These are phyloP conservation scores for Saccharomycopsis amapae DNA, from an alignment of 805 yeast genomes.

Conservation along the genomic window DNA sequence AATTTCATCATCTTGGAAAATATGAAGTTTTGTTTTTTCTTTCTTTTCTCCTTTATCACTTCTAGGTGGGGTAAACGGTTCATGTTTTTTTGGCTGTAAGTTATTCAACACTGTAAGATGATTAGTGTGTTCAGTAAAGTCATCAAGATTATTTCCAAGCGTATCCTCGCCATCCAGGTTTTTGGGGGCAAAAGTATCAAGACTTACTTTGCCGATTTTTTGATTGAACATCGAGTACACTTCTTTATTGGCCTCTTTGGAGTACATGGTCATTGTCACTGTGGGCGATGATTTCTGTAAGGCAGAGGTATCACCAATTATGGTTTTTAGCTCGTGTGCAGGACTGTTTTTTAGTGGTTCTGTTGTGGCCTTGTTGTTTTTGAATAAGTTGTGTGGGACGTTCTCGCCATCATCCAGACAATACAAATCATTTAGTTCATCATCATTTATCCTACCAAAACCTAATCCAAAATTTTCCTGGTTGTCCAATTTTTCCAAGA, in stretches of 20 bases:
- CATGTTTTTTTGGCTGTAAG: not conserved
- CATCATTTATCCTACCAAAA: not conserved
- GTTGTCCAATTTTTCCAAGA: not conserved
- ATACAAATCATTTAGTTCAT: conserved; percentile 1
- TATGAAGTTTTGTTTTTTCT: not conserved
- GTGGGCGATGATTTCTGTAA: conserved; percentile 39
- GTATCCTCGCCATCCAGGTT: conserved; percentile 1
- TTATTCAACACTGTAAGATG: not conserved
- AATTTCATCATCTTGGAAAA: not conserved
- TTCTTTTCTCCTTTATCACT: too few relatives aligned
- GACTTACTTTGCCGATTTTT: conserved; percentile 23
- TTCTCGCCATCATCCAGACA: conserved; percentile 6
- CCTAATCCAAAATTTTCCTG: not conserved
- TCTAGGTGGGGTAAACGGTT: not conserved
- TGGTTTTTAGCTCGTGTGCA: conserved; percentile 7
- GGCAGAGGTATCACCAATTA: conserved; percentile 1
- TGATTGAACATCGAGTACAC: conserved; percentile 62
- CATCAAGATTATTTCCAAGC: conserved; percentile 27
- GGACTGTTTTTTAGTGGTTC: conserved; percentile 1
- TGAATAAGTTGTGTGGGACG: not conserved
- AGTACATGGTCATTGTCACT: conserved; percentile 73
- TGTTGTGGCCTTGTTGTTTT: not conserved
- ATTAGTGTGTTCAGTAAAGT: conserved; percentile 31
- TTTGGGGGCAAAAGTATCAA: not conserved
- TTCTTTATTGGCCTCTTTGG: conserved; percentile 69